phyloP scores from a whole-genome alignment of 768 basidiomycete species.

The Lactarius hengduanensis region DNA sequence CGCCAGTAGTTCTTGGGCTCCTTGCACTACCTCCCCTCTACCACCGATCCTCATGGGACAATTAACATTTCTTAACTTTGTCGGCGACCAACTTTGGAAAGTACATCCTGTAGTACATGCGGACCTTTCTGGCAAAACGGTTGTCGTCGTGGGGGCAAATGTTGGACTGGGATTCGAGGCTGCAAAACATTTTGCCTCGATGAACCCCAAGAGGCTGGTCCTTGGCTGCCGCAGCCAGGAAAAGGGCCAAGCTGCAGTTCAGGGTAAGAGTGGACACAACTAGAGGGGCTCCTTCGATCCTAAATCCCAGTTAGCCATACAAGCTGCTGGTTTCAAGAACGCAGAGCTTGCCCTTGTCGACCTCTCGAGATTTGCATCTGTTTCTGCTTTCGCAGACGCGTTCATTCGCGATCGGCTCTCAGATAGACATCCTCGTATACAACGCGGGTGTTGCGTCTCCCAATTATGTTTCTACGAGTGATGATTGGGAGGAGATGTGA shows the following conservation, averaged over 20 bases:
- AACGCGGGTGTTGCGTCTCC: conserved; percentile 31
- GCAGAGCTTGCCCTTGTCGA: conserved; percentile 31
- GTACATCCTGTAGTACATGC: conserved; percentile 14
- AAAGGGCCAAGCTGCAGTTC: conserved; percentile 21
- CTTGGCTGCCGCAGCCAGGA: conserved; percentile 22
- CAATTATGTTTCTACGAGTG: conserved; percentile 34
- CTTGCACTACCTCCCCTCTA: not conserved
- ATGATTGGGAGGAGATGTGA: conserved; percentile 35
- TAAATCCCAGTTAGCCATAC: conserved; percentile 13
- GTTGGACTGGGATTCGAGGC: conserved; percentile 28
- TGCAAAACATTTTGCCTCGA: conserved; percentile 26
- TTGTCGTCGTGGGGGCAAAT: conserved; percentile 29
- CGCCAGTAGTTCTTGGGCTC: not conserved
- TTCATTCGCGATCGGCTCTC: conserved; percentile 30
- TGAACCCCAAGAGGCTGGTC: conserved; percentile 25
- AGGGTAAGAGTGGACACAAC: conserved; percentile 10
- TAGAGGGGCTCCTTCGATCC: not conserved
- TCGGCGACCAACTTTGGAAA: conserved; percentile 13
- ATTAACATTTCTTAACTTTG: conserved; percentile 5
- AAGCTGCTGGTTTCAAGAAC: conserved; percentile 22
- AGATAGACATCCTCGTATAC: conserved; percentile 34
- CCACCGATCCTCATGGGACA: conserved; percentile 14
- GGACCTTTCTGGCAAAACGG: conserved; percentile 27
- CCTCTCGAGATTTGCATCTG: conserved; percentile 31
- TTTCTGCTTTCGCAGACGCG: conserved; percentile 31